phyloP scores from a whole-genome alignment of 1,284 basidiomycete species.

The Schizophyllum amplum region DNA sequence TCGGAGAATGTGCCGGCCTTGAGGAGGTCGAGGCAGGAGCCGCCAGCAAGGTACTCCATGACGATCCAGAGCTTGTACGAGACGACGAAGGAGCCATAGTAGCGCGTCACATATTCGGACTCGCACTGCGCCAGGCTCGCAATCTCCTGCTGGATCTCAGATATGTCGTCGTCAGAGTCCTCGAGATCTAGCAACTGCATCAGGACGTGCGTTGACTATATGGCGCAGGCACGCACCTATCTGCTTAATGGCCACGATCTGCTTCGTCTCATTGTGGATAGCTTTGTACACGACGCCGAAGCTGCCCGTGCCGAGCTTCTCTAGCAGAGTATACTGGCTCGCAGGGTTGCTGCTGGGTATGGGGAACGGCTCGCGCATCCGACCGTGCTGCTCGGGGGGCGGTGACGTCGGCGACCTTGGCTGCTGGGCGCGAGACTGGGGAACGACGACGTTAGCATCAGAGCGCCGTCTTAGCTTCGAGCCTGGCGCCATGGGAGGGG shows the following conservation, averaged over 20 bases:
- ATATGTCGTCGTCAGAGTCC: conserved; percentile 91
- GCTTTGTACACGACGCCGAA: conserved; percentile 98
- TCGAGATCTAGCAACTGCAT: conserved; percentile 54
- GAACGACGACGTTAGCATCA: conserved; percentile 28
- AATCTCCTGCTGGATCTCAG: conserved; percentile 97
- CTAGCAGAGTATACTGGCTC: conserved; percentile 85
- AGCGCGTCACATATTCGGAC: conserved; percentile 92
- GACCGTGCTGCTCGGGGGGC: conserved; percentile 24
- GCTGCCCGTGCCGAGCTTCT: conserved; percentile 95
- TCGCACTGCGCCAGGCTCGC: conserved; percentile 92
- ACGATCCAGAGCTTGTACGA: conserved; percentile 99
- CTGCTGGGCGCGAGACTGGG: conserved; percentile 21
- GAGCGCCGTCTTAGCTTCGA: conserved; percentile 38
- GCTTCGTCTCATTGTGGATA: conserved; percentile 87
- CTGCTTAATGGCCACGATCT: conserved; percentile 97
- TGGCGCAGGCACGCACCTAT: conserved; percentile 56
- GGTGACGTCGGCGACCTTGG: conserved; percentile 41
- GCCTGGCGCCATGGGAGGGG: conserved; percentile 31
- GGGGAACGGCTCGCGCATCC: conserved; percentile 53
- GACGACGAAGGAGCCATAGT: conserved; percentile 95
- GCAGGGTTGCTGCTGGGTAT: conserved; percentile 72
- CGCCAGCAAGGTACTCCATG: conserved; percentile 98
- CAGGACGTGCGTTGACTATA: conserved; percentile 5
- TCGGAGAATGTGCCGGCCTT: conserved; percentile 90
- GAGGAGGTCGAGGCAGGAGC: conserved; percentile 94